Evolutionary conservation across 1,139 yeast genomes (phyloP), one percentile per base, ranked within the genome.

Genomic region (Geotrichum reessii): DNA sequence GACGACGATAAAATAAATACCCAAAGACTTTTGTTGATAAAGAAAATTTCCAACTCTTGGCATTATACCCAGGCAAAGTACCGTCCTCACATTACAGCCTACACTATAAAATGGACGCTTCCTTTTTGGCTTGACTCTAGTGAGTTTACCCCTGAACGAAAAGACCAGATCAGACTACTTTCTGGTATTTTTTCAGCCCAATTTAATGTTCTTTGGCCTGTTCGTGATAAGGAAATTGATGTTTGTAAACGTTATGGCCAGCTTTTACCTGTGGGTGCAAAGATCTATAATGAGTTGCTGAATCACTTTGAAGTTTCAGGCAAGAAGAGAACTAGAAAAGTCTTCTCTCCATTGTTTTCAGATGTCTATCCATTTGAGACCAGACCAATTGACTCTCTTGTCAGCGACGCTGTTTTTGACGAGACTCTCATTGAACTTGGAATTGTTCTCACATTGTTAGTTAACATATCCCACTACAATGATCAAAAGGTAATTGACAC

Each of bases 381-480:
- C 51, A 69, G 78, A 48, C 83, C 93, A 0, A 80, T 87, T 65
- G 96, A 89, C 69, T 85, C 95, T 0, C 77, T 84, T 56, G 88
- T 88, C 24, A 82, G 83, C 63, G 88, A 85, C 64, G 88, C 84
- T 63, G 76, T 79, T 1, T 76, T 87, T 63, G 90, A 86, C 47
- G 97, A 89, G 69, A 76, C 87, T 2, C 74, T 89, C 61, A 76
- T 87, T 55, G 97, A 90, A 69, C 69, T 88, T 57, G 78, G 86
- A n/a, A 67, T 68, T 58, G 70, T 69, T 4, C 64, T 69, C 54
- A 78, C 85, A 7, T 59, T 71, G 56, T 60, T 71, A 25, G 69
- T 69, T 19, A 69, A 68, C 37, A 63, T 70, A 37, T 68, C 71
- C 31, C 65, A 67, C 53, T 64, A 60, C 53, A 74, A 85, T 21